phyloP scores from a whole-genome alignment of 768 basidiomycete species.

The Leccinellum luteum region DNA sequence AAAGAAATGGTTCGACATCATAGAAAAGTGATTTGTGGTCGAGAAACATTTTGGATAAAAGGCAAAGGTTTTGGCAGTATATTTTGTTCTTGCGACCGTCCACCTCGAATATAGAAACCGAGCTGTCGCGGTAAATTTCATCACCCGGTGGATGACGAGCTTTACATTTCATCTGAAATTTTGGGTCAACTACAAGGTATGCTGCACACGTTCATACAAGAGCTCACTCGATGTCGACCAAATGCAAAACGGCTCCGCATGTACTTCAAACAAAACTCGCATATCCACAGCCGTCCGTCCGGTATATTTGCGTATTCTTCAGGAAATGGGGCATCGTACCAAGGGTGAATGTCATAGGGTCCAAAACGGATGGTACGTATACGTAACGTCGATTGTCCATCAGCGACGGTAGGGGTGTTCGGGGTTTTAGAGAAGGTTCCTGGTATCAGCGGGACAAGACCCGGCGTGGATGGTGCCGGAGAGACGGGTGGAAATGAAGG shows the following conservation, averaged over 20 bases:
- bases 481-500: constrained; percentile 30
- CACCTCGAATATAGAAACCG: constrained; percentile 92
- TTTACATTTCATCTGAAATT: constrained; percentile 86
- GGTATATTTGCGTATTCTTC: constrained; percentile 94
- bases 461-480: constrained; percentile 39
- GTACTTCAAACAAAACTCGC: constrained; percentile 97
- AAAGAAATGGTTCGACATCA: constrained; percentile 98
- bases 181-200: constrained; percentile 10
- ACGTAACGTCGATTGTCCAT: constrained; percentile 43
- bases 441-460: constrained; percentile 32
- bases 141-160: constrained; percentile 94
- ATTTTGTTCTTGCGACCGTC: constrained; percentile 99
- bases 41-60: constrained; percentile 98
- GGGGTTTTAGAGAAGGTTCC: constrained; percentile 33
- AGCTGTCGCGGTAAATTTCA: constrained; percentile 92
- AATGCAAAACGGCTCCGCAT: constrained; percentile 93
- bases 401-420: constrained; percentile 23
- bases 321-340: constrained; percentile 99
- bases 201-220: background rate
- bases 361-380: constrained; percentile 92
- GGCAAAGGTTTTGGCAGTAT: constrained; percentile 97
- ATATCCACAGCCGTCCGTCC: constrained; percentile 92
- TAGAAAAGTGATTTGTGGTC: constrained; percentile 99
- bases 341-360: constrained; percentile 89
- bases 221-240: constrained; percentile 76